Conservation (phyloP, 2,329 filamentous ascomycete genomes). For the Claviceps purpurea region DNA sequence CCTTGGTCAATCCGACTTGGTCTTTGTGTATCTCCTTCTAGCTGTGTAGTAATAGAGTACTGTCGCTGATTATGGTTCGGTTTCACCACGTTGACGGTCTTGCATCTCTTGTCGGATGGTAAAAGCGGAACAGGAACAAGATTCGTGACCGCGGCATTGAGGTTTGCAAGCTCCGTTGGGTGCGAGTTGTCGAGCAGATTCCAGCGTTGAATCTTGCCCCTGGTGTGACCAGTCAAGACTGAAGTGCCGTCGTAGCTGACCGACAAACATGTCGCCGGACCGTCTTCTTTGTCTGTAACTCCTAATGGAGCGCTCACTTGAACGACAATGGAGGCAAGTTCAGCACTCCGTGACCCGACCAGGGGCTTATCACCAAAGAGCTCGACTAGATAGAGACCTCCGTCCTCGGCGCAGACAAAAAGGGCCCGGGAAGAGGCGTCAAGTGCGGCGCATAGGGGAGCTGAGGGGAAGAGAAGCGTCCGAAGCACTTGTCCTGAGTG, state of each 20-base stretch:
- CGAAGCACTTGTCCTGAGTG: slow-evolving; percentile 62
- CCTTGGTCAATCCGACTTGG: slow-evolving; percentile 32
- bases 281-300: slow-evolving; percentile 46
- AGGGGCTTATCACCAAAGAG: slow-evolving; percentile 46
- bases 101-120: slow-evolving; percentile 27
- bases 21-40: slow-evolving; percentile 30
- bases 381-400: slow-evolving; percentile 67
- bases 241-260: slow-evolving; percentile 73
- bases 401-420: slow-evolving; percentile 69
- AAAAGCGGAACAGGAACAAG: slow-evolving; percentile 56
- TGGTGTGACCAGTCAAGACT: slow-evolving; percentile 68
- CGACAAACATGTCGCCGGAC: slow-evolving; percentile 52
- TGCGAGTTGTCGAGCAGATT: slow-evolving; percentile 60
- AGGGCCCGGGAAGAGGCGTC: slow-evolving; percentile 76
- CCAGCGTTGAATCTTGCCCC: slow-evolving; percentile 70
- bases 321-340: slow-evolving; percentile 43
- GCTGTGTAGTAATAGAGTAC: slow-evolving; percentile 53
- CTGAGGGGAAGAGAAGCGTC: slow-evolving; percentile 66
- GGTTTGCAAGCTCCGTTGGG: slow-evolving; percentile 51
- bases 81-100: slow-evolving; percentile 57
- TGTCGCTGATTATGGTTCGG: slow-evolving; percentile 55
- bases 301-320: slow-evolving; percentile 42
- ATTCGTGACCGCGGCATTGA: slow-evolving; percentile 76
- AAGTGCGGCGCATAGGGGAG: slow-evolving; percentile 58
- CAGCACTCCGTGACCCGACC: slow-evolving; percentile 37